A percentile compares a stretch with the other conserved stretches of the same genome.
Conservation (phyloP, 2,329 filamentous ascomycete species). For the Torrubiella hemipterigena region DNA sequence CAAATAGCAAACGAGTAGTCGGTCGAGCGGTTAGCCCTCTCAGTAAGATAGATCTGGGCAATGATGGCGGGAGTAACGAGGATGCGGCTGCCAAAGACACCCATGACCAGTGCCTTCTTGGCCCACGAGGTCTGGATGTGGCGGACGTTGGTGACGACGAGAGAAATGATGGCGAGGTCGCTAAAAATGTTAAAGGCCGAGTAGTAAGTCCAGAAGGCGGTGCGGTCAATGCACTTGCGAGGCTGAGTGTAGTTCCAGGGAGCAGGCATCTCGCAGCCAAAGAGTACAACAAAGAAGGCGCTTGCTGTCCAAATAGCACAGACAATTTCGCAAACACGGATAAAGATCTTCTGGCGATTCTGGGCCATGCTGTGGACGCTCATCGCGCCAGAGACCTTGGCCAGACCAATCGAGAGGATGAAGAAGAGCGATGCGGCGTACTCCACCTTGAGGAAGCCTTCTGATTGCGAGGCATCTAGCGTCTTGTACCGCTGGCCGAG, state of each 20-base stretch:
- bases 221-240: neutral
- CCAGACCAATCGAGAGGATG: conserved; percentile 13
- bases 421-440: conserved; percentile 15
- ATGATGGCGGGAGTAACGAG: conserved; percentile 14
- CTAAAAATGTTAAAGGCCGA: conserved; percentile 3
- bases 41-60: conserved; percentile 1
- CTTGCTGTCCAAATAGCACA: conserved; percentile 13
- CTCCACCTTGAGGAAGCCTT: conserved; percentile 16
- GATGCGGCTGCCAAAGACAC: conserved; percentile 17
- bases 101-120: conserved; percentile 16
- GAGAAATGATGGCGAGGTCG: conserved; percentile 1
- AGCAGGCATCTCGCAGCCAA: conserved; percentile 13
- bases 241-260: conserved; percentile 15
- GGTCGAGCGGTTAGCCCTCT: neutral
- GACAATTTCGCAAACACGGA: conserved; percentile 9
- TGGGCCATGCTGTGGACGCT: conserved; percentile 13
- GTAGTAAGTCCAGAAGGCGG: conserved; percentile 5
- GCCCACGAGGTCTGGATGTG: conserved; percentile 15
- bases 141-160: conserved; percentile 14
- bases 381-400: conserved; percentile 15
- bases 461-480: conserved; percentile 7
- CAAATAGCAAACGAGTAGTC: conserved; percentile 5
- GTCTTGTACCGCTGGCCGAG: conserved; percentile 11
- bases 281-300: conserved; percentile 13
- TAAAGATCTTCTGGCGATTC: conserved; percentile 11